Conservation (phyloP, 176 grass and related monocot genomes). For the Alopecurus myosuroides region DNA sequence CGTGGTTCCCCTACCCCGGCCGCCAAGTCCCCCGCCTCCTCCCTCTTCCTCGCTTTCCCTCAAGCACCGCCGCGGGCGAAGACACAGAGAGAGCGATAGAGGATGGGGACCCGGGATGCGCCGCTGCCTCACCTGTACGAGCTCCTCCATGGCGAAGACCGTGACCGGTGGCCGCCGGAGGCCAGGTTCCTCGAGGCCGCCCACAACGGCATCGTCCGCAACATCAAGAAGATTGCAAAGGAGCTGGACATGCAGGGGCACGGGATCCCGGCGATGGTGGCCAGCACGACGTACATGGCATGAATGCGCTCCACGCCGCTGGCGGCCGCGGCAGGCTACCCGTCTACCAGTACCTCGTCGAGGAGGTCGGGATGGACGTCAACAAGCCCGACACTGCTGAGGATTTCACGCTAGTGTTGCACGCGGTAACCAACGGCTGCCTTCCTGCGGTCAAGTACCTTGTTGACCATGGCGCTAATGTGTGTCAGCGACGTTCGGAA, state of each 20-base stretch:
- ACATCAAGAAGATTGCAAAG: slow-evolving; percentile 23
- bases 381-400: neutral
- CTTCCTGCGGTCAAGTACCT: slow-evolving; percentile 31
- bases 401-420: neutral
- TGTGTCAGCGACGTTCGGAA: neutral
- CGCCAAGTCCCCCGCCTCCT: no score
- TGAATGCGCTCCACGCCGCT: neutral
- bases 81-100: neutral
- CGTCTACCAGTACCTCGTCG: neutral
- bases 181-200: slow-evolving; percentile 1
- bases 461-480: slow-evolving; percentile 19
- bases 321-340: neutral
- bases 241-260: slow-evolving; percentile 17
- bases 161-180: neutral
- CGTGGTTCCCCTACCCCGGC: no score
- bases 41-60: no score
- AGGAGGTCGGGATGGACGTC: slow-evolving; percentile 19
- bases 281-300: slow-evolving; percentile 4
- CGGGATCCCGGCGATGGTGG: slow-evolving; percentile 4
- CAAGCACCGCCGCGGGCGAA: neutral
- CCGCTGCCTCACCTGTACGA: neutral
- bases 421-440: neutral
- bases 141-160: neutral
- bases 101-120: neutral
- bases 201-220: neutral